Base-by-base conservation (phyloP, 208 protist species). In the Trypanosomatidae sp. region DNA sequence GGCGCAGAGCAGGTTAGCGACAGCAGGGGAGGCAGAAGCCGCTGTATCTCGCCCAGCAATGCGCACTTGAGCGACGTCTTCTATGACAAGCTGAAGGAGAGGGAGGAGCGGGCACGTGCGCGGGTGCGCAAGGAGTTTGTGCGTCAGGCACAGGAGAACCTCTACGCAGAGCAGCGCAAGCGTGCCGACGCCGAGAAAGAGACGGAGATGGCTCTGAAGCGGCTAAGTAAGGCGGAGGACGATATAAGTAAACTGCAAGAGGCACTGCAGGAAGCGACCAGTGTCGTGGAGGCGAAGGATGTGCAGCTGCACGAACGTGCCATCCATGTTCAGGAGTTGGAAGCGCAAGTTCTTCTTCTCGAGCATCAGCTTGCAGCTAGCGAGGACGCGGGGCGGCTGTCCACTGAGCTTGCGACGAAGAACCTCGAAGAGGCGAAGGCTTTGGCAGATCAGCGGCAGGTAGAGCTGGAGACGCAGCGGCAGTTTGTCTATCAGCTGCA, bases 71-170 rank as follows among this genome's bases (percentile, higher is more conserved):
- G 78, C 41, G 73, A 75, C 44, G 53, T 64, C 9, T 79, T 83
- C 43, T 83, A 77, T 60, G 69, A 83, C 39, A 74, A 74, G 49
- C 71, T 83, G 69, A 71, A 73, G 62, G 72, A 78, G 28, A 68
- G 78, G 13, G 73, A 83, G 69, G 78, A 83, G 52, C 73, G 78
- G 8, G 78, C 78, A 53, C 72, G 78, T 4, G 71, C 71, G n/a
- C 68, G 64, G 17, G 78, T 79, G 56, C 78, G 78, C 53, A 71
- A 69, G 41, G 78, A 78, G 69, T 83, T 77, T 49, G 70, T 79
- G 28, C 71, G 76, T 3, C 78, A 83, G 69, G 66, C 72, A 3
- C 78, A 83, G 44, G 67, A 83, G 41, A 69, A 22, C 41, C 49
- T 83, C 46, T 69, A 74, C 49, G 72, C 71, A 2, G 78, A 83